phyloP scores from a whole-genome alignment of 805 yeast species.

The Candida sonorensis region DNA sequence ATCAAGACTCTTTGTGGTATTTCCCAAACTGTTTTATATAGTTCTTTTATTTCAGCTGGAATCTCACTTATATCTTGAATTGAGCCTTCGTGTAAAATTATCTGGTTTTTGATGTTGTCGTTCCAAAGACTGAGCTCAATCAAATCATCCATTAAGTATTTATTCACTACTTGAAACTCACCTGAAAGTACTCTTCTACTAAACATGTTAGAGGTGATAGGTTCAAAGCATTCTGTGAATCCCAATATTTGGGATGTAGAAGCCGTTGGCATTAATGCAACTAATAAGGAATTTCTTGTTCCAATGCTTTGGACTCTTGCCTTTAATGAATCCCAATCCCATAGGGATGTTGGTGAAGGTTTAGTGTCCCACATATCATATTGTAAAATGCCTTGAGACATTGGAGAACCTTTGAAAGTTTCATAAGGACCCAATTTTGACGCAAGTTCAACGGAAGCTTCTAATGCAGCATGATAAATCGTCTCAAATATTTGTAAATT shows the following conservation, averaged over 20 bases:
- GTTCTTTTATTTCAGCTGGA: constrained; percentile 64
- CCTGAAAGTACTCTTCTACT: constrained; percentile 89
- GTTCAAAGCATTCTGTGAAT: constrained; percentile 93
- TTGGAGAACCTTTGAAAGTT: constrained; percentile 79
- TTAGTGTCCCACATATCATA: constrained; percentile 80
- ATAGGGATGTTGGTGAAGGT: constrained; percentile 73
- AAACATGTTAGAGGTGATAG: constrained; percentile 88
- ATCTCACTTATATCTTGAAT: constrained; percentile 67
- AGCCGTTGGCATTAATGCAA: constrained; percentile 98
- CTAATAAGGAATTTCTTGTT: constrained; percentile 76
- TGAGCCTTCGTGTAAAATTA: constrained; percentile 77
- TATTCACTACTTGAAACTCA: constrained; percentile 89
- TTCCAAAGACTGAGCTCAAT: constrained; percentile 81
- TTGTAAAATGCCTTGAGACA: constrained; percentile 78
- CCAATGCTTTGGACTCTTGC: constrained; percentile 55
- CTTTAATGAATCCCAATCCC: constrained; percentile 81
- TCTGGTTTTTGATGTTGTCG: constrained; percentile 67
- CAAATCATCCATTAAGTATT: constrained; percentile 75
- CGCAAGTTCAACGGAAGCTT: constrained; percentile 82
- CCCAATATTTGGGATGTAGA: constrained; percentile 95
- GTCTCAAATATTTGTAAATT: constrained; percentile 91
- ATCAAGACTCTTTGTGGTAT: constrained; percentile 78
- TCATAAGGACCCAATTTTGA: constrained; percentile 59
- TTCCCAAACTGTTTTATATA: constrained; percentile 98
- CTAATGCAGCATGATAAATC: constrained; percentile 88